Conservation (phyloP, 2,329 filamentous ascomycete species). For the Claviceps quebecensis region DNA sequence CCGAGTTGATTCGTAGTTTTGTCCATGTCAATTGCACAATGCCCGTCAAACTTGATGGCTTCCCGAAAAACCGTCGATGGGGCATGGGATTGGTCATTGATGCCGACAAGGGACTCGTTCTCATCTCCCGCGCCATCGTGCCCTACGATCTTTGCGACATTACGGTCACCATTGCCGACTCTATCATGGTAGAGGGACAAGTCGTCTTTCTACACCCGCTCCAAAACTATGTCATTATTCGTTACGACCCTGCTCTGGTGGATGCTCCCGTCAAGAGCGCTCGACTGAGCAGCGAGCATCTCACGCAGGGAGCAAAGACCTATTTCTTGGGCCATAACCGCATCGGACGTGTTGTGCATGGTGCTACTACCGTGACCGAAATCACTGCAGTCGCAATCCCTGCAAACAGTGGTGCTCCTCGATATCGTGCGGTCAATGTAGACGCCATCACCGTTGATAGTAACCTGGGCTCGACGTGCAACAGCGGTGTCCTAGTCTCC, state of each 20-base stretch:
- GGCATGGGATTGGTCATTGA: conserved; percentile 97
- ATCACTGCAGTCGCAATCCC: conserved; percentile 96
- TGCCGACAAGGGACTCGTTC: conserved; percentile 84
- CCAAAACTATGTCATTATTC: conserved; percentile 90
- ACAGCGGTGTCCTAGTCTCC: conserved; percentile 80
- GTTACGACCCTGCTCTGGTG: conserved; percentile 89
- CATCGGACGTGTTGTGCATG: conserved; percentile 83
- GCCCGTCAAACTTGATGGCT: conserved; percentile 95
- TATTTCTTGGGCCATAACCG: conserved; percentile 98
- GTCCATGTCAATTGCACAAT: conserved; percentile 86
- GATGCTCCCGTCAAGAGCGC: conserved; percentile 86
- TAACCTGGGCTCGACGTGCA: conserved; percentile 77
- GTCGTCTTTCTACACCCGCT: conserved; percentile 92
- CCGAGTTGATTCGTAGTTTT: conserved; percentile 86
- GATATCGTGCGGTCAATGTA: conserved; percentile 89
- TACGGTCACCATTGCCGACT: conserved; percentile 89
- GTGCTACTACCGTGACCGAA: conserved; percentile 88
- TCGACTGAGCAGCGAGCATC: conserved; percentile 62
- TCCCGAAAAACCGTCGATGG: conserved; percentile 84
- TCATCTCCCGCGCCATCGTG: conserved; percentile 87
- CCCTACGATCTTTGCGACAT: conserved; percentile 97
- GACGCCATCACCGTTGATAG: conserved; percentile 97
- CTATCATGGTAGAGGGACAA: conserved; percentile 85
- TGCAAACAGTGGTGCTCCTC: conserved; percentile 77
- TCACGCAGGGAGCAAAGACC: conserved; percentile 86